These are phyloP conservation scores for Venturia pyrina DNA, from an alignment of 2,329 filamentous ascomycete genomes.

Conservation along the genomic window DNA sequence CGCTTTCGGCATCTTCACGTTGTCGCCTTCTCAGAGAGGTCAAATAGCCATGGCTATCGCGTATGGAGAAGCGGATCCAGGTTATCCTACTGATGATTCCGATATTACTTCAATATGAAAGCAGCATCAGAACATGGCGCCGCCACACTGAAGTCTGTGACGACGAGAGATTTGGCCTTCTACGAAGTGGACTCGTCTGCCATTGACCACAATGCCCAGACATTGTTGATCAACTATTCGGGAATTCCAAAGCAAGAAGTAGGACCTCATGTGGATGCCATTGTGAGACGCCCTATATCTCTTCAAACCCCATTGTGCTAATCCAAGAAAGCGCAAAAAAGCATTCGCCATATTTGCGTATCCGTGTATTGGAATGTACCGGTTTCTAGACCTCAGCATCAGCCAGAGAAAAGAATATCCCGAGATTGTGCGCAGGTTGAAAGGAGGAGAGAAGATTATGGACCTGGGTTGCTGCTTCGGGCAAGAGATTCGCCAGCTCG, in stretches of 20 bases:
- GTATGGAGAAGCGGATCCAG: too few relatives aligned
- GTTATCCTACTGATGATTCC: neutral
- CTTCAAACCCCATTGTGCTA: neutral
- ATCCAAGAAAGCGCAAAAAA: constrained; percentile 4
- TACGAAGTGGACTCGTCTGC: constrained; percentile 4
- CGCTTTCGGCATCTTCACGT: neutral
- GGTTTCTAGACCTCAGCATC: constrained; percentile 26
- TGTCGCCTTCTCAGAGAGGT: too few relatives aligned
- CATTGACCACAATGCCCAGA: neutral
- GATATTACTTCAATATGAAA: neutral
- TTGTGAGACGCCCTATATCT: neutral
- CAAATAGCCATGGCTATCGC: neutral
- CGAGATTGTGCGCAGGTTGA: constrained; percentile 25
- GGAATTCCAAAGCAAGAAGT: constrained; percentile 6
- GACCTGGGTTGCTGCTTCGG: constrained; percentile 38
- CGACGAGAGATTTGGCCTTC: constrained; percentile 7
- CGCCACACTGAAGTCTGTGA: neutral
- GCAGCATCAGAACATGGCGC: neutral
- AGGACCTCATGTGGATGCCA: constrained; percentile 9
- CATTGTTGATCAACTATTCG: constrained; percentile 4
- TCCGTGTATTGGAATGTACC: constrained; percentile 27
- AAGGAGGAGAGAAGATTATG: constrained; percentile 26
- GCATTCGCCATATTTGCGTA: constrained; percentile 18
- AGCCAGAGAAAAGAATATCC: constrained; percentile 20
- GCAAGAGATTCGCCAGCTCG: constrained; percentile 35